phyloP scores from a whole-genome alignment of 768 basidiomycete genomes.

The Asterophora parasitica region DNA sequence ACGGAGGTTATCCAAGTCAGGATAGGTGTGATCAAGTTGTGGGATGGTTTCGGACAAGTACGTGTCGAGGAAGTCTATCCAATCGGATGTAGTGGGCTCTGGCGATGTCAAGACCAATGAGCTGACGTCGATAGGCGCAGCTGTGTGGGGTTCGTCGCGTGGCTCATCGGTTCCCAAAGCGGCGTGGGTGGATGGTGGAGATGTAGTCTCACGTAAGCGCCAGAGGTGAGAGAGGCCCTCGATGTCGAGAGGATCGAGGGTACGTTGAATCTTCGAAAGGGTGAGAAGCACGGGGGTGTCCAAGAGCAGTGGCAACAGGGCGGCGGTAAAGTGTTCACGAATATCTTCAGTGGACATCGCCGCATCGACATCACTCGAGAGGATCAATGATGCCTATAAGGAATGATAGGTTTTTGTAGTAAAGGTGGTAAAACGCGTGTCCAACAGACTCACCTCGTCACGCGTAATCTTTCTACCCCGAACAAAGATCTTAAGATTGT shows the following conservation, averaged over 20 bases:
- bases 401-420: not conserved
- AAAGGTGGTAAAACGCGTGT: not conserved
- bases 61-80: slow-evolving; percentile 54
- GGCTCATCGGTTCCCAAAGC: slow-evolving; percentile 13
- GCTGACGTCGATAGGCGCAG: slow-evolving; percentile 28
- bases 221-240: slow-evolving; percentile 65
- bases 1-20: slow-evolving; percentile 41
- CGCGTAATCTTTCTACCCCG: slow-evolving; percentile 58
- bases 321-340: slow-evolving; percentile 46
- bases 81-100: slow-evolving; percentile 62
- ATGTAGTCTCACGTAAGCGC: slow-evolving; percentile 24
- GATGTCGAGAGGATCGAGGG: slow-evolving; percentile 79
- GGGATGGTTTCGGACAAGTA: slow-evolving; percentile 37
- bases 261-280: slow-evolving; percentile 62
- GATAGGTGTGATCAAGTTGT: slow-evolving; percentile 32
- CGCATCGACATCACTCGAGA: slow-evolving; percentile 17
- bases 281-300: slow-evolving; percentile 47
- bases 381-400: slow-evolving; percentile 24
- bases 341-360: slow-evolving; percentile 24
- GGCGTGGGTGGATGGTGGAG: slow-evolving; percentile 18
- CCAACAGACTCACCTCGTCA: slow-evolving; percentile 41
- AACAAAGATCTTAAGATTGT: slow-evolving; percentile 82
- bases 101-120: slow-evolving; percentile 25
- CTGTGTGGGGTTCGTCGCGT: slow-evolving; percentile 13
- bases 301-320: slow-evolving; percentile 45